phyloP scores from a whole-genome alignment of 2,329 filamentous ascomycete genomes.

The Chrysoporthe cubensis region DNA sequence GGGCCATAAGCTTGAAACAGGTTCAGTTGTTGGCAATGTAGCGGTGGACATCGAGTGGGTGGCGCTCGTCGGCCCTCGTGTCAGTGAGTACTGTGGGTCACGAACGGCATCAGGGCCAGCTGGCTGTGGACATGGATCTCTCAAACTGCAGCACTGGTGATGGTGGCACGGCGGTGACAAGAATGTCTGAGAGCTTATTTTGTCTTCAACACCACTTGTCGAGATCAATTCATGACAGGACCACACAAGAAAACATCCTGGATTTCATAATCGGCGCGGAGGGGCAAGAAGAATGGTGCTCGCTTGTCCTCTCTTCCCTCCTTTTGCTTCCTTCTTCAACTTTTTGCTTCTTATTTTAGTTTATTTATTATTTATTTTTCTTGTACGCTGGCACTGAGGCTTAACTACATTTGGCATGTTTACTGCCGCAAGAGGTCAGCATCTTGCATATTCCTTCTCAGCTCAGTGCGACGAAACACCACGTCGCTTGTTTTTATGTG shows the following conservation, averaged over 20 bases:
- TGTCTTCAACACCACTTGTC: neutral
- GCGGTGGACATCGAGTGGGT: constrained; percentile 16
- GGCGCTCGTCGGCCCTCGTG: constrained; percentile 20
- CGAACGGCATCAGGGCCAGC: constrained; percentile 10
- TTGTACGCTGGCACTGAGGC: neutral
- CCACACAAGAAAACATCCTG: neutral
- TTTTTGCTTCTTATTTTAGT: neutral
- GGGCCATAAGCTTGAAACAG: constrained; percentile 18
- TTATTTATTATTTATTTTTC: neutral
- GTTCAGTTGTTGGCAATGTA: constrained; percentile 18
- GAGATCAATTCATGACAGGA: neutral
- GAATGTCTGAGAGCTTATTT: neutral
- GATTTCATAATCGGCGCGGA: neutral
- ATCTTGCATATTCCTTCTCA: neutral
- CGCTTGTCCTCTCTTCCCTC: neutral
- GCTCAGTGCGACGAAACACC: neutral
- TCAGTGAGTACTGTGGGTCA: constrained; percentile 15
- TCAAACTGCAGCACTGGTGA: constrained; percentile 6
- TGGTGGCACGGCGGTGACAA: constrained; percentile 6
- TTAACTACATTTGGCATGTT: neutral
- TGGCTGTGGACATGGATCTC: constrained; percentile 12
- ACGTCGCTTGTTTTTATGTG: neutral
- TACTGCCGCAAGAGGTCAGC: neutral
- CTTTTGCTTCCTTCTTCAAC: neutral
- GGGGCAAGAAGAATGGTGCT: neutral